These are phyloP conservation scores for Hypomontagnella monticulosa DNA, from an alignment of 495 filamentous ascomycete genomes.

Conservation along the genomic window DNA sequence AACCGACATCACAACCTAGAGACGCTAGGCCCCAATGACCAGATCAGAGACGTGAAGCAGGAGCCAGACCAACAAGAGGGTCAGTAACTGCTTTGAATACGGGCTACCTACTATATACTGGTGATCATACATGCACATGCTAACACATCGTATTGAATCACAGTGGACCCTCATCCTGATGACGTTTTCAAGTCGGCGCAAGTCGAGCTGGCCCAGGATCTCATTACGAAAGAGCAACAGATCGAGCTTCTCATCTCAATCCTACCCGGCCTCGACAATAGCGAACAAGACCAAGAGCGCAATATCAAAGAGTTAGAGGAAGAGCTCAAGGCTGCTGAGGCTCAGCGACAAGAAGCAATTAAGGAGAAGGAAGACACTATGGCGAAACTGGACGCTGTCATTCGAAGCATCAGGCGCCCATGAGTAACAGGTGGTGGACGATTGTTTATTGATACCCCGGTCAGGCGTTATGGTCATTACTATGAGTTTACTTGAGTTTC, in stretches of 20 bases:
- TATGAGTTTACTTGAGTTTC: background rate
- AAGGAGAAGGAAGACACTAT: constrained; percentile 75
- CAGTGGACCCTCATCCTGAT: constrained; percentile 69
- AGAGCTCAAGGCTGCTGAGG: constrained; percentile 78
- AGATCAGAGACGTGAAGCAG: constrained; percentile 65
- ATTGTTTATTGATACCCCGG: constrained; percentile 33
- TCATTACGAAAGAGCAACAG: constrained; percentile 92
- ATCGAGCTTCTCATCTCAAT: constrained; percentile 86
- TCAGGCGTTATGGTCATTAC: constrained; percentile 31
- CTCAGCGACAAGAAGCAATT: constrained; percentile 73
- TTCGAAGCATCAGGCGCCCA: constrained; percentile 65
- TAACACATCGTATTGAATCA: constrained; percentile 8
- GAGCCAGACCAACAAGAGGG: constrained; percentile 54
- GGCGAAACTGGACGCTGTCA: constrained; percentile 72
- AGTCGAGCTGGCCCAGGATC: constrained; percentile 82
- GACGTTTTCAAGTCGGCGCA: constrained; percentile 75
- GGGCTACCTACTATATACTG: background rate
- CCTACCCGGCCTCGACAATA: constrained; percentile 87
- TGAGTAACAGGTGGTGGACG: constrained; percentile 30
- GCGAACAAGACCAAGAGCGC: constrained; percentile 81
- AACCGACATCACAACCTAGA: constrained; percentile 81
- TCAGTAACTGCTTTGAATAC: constrained; percentile 21
- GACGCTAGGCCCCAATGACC: constrained; percentile 67
- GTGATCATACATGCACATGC: constrained; percentile 12
- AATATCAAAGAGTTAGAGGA: constrained; percentile 78